Base-by-base conservation (phyloP, 1,139 yeast genomes). In the Sugiyamaella neomexicana region DNA sequence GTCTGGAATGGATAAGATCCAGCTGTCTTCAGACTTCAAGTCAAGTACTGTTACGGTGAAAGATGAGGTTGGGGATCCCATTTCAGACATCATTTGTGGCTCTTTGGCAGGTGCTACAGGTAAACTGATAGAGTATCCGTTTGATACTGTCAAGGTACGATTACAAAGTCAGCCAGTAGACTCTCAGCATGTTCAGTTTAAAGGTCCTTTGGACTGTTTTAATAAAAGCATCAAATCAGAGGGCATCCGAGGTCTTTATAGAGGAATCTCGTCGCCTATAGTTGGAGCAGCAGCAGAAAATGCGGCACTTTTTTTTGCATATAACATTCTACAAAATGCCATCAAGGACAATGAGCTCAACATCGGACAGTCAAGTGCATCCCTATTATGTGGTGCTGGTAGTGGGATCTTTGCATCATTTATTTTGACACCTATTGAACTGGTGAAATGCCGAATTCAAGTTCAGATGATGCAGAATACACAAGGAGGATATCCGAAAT, bases 141-240 rank as follows among this genome's bases (percentile, higher is more conserved):
- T 91, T 62, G 98, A 91, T 66, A 91, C 98, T 0, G 80, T 90
- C 51, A 91, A 91, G 69, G 98, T 91, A 2, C 75, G 97, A 54
- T 75, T 91, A 34, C 98, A 91, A 70, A 82, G 96, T 0, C 83
- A 82, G 60, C 80, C 83, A 1, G 75, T 70, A 72, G 44, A 58
- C 58, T 10, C 81, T 81, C 0, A 62, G 74, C 23, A 68, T 60
- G 47, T 80, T 73, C 50, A 45, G 25, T 45, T 44, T 59, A 58
- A 62, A 0, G 81, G 86, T 0, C 84, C 95, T 0, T 46, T 75
- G 20, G 81, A 79, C 57, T 85, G 95, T 67, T 81, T 91, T 44
- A 65, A 62, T 45, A 73, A 79, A 60, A 88, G 95, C 0, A 78
- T 81, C 57, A 60, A 60, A 1, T 74, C 78, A 29, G 97, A 89